Base-by-base conservation (phyloP, 2,329 filamentous ascomycete species). In the Sclerotinia sclerotiorum region DNA sequence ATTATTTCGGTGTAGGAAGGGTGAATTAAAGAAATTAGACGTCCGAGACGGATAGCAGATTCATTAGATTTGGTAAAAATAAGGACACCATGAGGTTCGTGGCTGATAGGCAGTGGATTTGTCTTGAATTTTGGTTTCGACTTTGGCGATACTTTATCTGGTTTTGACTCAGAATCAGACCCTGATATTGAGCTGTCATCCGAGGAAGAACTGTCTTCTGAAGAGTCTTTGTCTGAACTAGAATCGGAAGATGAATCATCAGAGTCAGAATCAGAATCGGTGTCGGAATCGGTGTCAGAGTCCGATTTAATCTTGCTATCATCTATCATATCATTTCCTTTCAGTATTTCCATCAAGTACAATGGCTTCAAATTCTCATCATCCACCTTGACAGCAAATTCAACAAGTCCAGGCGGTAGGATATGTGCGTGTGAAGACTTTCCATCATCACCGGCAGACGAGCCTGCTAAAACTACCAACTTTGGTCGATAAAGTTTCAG, bases 21-120 rank as follows among this genome's bases (percentile, higher is more conserved):
- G 24, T 87, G 83, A 29, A 97, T 82, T 1, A 94, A 81, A 1
- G 83, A 81, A 15, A 98, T 83, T 0, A 98, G 87, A 27, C 92
- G 90, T 1, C 91, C 88, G n/a, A 98, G 85, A 69, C 95, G 90
- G n/a, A 91, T 85, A 1, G 94, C 92, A 24, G 90, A 88, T 78
- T 97, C 93, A 77, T 94, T 97, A 68, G 92, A 96, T 74, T 93
- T 93, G 58, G 93, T 94, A 78, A 98, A 98, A 72, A 98, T 88
- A 48, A 98, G 84, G 15, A 90, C 87, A 32, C 77, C 76, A 1
- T 71, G 72, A 44, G 73, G 69, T 15, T 67, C 48, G n/a, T 6
- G 80, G 17, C 65, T 60, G 58, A 71, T 58, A 46, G 57, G 42
- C 58, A 68, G 55, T 69, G 49, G 72, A 49, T 55, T 58, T 19